Evolutionary conservation across 2,329 filamentous ascomycete genomes (phyloP).

Genomic region (Zarea fungicola): DNA sequence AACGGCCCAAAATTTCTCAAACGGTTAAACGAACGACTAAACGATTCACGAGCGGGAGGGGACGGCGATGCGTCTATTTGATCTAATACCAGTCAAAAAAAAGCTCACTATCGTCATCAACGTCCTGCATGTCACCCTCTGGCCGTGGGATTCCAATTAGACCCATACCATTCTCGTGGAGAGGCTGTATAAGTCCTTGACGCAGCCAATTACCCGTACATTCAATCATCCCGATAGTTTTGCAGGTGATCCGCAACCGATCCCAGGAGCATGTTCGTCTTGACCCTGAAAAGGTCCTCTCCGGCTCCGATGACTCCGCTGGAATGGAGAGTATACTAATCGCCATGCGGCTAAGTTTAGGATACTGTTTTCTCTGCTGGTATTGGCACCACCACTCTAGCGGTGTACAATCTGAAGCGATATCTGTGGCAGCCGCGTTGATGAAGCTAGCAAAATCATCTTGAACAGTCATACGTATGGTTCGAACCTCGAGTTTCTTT

Average conservation of each 20-base stretch:
- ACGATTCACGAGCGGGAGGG: no score
- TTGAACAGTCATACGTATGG: not conserved
- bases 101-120: no score
- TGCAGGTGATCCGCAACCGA: not conserved
- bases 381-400: constrained; percentile 1
- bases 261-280: constrained; percentile 7
- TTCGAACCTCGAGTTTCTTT: not conserved
- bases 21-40: no score
- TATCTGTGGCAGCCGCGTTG: not conserved
- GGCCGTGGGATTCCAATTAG: no score
- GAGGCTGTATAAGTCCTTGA: not conserved
- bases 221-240: constrained; percentile 4
- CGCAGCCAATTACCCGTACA: constrained; percentile 3
- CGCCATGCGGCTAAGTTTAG: not conserved
- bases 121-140: no score
- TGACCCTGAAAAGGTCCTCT: constrained; percentile 3
- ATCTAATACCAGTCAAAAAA: no score
- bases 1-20: no score
- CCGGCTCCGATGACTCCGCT: constrained; percentile 3
- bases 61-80: no score
- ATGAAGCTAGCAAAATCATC: not conserved
- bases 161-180: not conserved
- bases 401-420: not conserved
- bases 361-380: not conserved
- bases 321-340: not conserved